phyloP scores from a whole-genome alignment of 176 grass and related monocot species.

The Oryza punctata region DNA sequence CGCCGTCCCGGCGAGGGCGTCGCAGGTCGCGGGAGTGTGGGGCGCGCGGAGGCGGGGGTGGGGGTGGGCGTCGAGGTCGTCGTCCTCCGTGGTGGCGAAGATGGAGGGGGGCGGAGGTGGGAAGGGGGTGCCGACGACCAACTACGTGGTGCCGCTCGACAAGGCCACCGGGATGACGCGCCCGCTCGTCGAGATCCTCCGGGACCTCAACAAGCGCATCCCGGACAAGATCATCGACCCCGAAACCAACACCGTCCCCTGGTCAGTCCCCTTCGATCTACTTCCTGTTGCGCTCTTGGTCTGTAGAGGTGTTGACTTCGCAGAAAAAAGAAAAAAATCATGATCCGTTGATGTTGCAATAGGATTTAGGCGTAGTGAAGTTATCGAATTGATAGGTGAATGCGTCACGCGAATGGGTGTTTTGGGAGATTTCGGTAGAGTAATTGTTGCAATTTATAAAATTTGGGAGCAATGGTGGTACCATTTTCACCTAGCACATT shows the following conservation, averaged over 20 bases:
- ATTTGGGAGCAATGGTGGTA: not conserved
- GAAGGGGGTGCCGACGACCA: constrained; percentile 72
- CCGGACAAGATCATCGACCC: constrained; percentile 94
- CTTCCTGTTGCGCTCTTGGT: not conserved
- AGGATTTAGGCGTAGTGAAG: not conserved
- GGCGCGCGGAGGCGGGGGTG: not conserved
- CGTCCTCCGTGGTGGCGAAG: constrained; percentile 40
- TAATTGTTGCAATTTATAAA: not conserved
- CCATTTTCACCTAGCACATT: not conserved
- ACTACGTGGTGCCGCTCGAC: constrained; percentile 96
- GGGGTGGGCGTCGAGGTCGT: not conserved
- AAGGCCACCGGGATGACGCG: constrained; percentile 68
- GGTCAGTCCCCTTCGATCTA: constrained; percentile 39
- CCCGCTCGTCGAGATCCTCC: constrained; percentile 92
- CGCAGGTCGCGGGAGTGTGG: constrained; percentile 4
- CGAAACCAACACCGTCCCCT: constrained; percentile 65
- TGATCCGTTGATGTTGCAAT: not conserved
- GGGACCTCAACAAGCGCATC: constrained; percentile 98
- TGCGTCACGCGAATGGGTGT: not conserved
- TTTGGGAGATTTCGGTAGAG: not conserved
- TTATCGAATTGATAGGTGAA: not conserved
- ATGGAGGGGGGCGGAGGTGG: constrained; percentile 46
- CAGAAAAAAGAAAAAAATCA: not conserved
- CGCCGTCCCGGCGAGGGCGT: not conserved
- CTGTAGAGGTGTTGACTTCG: not conserved